Base-by-base conservation (phyloP, 257 asterid species). In the Plectranthus barbatus region DNA sequence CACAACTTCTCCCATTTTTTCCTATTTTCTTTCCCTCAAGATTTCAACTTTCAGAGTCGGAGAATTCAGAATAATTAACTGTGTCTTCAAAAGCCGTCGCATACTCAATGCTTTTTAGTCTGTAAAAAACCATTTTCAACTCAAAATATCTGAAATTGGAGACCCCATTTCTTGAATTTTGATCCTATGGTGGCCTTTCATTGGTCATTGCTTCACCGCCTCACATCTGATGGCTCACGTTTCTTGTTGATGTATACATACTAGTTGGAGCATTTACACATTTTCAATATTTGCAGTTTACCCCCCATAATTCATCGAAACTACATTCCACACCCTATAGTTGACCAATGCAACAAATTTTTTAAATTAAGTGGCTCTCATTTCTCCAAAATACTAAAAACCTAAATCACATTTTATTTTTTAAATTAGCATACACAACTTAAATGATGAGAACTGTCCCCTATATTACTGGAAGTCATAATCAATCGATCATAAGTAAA, bases 1-100 rank as follows among this genome's bases (percentile, higher is more conserved):
- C 80, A 75, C 80, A 26, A 77, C 80, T 51, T 86, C 91, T 20
- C 90, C 96, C 95, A 86, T 86, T 70, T 65, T 31, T 9, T n/a
- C 77, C 36, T 80, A 83, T 15, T 84, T 90, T 87, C 79, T 85
- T 69, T 64, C 17, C 10, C 29, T 11, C 37, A 50, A 65, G 49
- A 56, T 50, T 57, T 20, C 36, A 13, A 1, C 20, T 20, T 14
- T 14, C 24, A 12, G 41, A 17, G 9, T n/a, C 39, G 24, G 67
- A 33, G 73, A 46, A 31, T n/a, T 13, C 12, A 21, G 72, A 67
- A 53, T 7, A 6, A 18, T 47, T 3, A 40, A 58, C 70, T 37
- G 64, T 33, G 26, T 62, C 48, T 37, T 26, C 5, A 7, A 50
- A 36, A 50, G 58, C 7, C 56, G 36, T 54, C 65, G 48, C 37